A percentile compares a stretch with the other conserved stretches of the same genome.
Evolutionary conservation across 2,329 filamentous ascomycete species (phyloP).

Genomic region (Alternaria arborescens): DNA sequence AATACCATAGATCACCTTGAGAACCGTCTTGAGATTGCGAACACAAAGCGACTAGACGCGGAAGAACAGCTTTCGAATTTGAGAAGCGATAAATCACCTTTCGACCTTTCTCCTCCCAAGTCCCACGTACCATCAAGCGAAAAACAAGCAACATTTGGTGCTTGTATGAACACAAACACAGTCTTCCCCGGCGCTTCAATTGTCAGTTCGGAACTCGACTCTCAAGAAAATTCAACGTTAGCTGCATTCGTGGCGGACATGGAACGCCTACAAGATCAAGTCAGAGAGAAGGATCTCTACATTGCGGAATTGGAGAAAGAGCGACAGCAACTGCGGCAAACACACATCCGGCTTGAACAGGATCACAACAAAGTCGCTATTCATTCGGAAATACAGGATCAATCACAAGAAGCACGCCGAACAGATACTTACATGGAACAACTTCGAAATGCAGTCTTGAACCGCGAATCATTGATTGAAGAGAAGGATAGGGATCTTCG

Average conservation of each 20-base stretch:
- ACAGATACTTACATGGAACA: constrained; percentile 42
- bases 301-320: constrained; percentile 37
- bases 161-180: constrained; percentile 41
- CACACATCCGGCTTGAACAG: constrained; percentile 30
- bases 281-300: constrained; percentile 40
- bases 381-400: constrained; percentile 40
- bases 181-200: constrained; percentile 38
- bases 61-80: constrained; percentile 49
- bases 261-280: constrained; percentile 45
- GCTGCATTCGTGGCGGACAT: constrained; percentile 39
- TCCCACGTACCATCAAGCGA: constrained; percentile 8
- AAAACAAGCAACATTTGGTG: constrained; percentile 10
- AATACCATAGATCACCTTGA: constrained; percentile 52
- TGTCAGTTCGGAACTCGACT: constrained; percentile 22
- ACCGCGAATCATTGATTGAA: constrained; percentile 42
- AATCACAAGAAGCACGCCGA: constrained; percentile 37
- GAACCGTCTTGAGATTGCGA: constrained; percentile 51
- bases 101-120: constrained; percentile 31
- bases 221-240: constrained; percentile 33
- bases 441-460: constrained; percentile 39
- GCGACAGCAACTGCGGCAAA: constrained; percentile 26
- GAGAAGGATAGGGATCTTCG: constrained; percentile 44
- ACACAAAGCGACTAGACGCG: constrained; percentile 53
- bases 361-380: constrained; percentile 35
- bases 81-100: constrained; percentile 35